phyloP scores from a whole-genome alignment of 257 asterid genomes.

The Solanum chmielewskii region DNA sequence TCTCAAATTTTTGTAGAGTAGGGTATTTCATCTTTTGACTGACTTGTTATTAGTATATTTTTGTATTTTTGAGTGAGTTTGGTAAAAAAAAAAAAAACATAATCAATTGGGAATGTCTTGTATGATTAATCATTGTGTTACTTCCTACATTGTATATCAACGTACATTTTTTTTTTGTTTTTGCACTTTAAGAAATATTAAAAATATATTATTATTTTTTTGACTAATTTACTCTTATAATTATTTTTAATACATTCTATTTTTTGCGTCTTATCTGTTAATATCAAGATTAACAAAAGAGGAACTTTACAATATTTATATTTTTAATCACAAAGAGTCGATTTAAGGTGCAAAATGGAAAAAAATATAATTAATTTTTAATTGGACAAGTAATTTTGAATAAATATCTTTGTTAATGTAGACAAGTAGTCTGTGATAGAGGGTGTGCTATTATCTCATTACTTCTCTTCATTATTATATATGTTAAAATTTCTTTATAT shows the following conservation, averaged over 20 bases:
- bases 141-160: not conserved
- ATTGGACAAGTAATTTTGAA: too few relatives aligned
- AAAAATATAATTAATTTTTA: too few relatives aligned
- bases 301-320: not conserved
- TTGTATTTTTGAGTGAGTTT: not conserved
- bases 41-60: not conserved
- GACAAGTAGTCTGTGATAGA: rapidly evolving
- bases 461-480: not conserved
- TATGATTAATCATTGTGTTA: not conserved
- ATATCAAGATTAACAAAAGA: not conserved
- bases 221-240: too few relatives aligned
- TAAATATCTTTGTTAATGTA: rapidly evolving
- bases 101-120: not conserved
- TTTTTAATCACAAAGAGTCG: too few relatives aligned
- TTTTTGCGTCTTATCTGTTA: rapidly evolving
- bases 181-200: not conserved
- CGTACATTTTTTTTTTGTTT: not conserved
- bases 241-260: too few relatives aligned
- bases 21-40: not conserved
- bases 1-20: not conserved
- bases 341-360: not conserved
- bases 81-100: not conserved
- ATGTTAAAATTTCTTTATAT: not conserved
- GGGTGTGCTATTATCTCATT: not conserved
- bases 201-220: too few relatives aligned